Percentiles rank a stretch among this genome's conserved stretches.
phyloP scores from a whole-genome alignment of 768 basidiomycete species.

The Leccinum aurantiacum region DNA sequence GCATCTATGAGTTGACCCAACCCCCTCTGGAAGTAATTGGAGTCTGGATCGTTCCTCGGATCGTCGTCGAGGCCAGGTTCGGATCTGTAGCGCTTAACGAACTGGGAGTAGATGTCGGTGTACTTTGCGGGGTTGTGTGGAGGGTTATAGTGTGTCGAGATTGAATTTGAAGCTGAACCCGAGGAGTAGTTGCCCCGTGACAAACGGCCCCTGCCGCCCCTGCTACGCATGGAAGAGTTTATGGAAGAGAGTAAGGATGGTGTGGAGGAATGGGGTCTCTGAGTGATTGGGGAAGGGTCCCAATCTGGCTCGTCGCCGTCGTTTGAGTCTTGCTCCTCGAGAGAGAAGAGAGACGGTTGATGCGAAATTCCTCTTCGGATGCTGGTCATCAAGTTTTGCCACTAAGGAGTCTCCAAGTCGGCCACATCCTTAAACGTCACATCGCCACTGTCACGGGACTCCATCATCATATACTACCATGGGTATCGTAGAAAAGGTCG shows the following conservation, averaged over 20 bases:
- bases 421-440: not conserved
- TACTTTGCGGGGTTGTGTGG: constrained; percentile 39
- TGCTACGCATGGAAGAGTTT: constrained; percentile 31
- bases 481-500: constrained; percentile 94
- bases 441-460: not conserved
- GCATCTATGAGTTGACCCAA: constrained; percentile 66
- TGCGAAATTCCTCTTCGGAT: constrained; percentile 39
- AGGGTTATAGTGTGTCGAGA: constrained; percentile 32
- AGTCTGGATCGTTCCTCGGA: constrained; percentile 77
- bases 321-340: constrained; percentile 55
- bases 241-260: constrained; percentile 28
- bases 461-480: constrained; percentile 40
- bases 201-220: constrained; percentile 33
- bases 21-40: constrained; percentile 75
- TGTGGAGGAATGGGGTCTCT: constrained; percentile 22
- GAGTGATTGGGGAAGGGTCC: constrained; percentile 36
- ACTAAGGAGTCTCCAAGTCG: not conserved
- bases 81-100: constrained; percentile 73
- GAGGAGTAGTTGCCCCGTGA: constrained; percentile 33
- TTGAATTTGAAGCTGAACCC: constrained; percentile 24
- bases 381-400: constrained; percentile 17
- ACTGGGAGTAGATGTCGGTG: constrained; percentile 75
- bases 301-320: constrained; percentile 46
- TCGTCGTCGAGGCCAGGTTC: constrained; percentile 63
- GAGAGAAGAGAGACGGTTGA: constrained; percentile 67